Percentiles rank a stretch among this genome's conserved stretches.
These are phyloP conservation scores for Coemansia furcata DNA, from an alignment of 192 early-diverging fungal genomes.

Conservation along the genomic window DNA sequence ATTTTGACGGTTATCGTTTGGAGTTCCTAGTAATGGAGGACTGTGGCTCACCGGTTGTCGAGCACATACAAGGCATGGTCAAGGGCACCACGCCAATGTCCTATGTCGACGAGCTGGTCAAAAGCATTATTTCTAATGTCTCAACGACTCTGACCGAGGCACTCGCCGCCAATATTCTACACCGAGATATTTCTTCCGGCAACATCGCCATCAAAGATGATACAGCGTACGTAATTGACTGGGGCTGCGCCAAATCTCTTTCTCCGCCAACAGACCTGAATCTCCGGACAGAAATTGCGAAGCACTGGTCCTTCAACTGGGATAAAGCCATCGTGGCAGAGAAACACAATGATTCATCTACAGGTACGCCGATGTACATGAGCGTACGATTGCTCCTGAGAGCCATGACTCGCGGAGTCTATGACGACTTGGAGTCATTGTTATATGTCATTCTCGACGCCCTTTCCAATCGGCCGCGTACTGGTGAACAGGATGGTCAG, in stretches of 20 bases:
- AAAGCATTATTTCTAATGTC: not conserved
- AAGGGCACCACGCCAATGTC: not conserved
- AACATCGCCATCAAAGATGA: conserved; percentile 10
- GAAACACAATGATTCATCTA: not conserved
- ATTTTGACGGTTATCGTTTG: conserved; percentile 15
- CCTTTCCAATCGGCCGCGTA: not conserved
- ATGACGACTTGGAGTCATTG: conserved; percentile 21
- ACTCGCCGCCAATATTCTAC: conserved; percentile 3
- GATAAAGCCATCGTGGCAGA: not conserved
- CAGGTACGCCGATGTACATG: conserved; percentile 7
- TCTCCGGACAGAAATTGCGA: not conserved
- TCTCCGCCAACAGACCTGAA: not conserved
- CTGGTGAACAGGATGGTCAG: not conserved
- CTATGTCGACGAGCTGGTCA: not conserved
- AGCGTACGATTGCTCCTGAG: conserved; percentile 8
- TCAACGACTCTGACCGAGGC: not conserved
- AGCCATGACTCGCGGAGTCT: not conserved
- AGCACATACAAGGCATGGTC: not conserved
- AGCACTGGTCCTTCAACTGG: not conserved
- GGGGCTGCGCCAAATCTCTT: conserved; percentile 9
- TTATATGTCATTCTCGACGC: conserved; percentile 6
- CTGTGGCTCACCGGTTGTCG: conserved; percentile 9
- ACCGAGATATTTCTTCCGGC: conserved; percentile 25
- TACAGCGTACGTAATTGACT: conserved; percentile 1
- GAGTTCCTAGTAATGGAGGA: conserved; percentile 18